A percentile compares a stretch with the other conserved stretches of the same genome.
Evolutionary conservation across 306 rosid species (phyloP).

Genomic region (Corylus americana): DNA sequence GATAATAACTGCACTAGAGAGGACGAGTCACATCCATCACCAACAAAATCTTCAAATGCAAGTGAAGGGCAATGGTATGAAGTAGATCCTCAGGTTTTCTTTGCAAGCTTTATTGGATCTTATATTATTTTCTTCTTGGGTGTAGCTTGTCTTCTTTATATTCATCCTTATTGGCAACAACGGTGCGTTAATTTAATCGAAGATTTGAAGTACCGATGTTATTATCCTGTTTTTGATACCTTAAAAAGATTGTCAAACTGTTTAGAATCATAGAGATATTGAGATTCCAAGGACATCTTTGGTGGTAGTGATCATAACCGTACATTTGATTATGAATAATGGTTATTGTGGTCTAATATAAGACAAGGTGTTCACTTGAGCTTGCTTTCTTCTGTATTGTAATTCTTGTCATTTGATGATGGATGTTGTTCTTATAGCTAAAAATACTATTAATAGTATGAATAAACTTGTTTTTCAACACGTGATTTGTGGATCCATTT

Average conservation of each 20-base stretch:
- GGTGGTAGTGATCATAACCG: not conserved
- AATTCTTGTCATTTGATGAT: too few relatives aligned
- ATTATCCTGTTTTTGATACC: not conserved
- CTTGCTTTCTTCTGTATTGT: too few relatives aligned
- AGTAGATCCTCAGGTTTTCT: not conserved
- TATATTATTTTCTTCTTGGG: not conserved
- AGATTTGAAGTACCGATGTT: not conserved
- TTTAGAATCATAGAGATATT: not conserved
- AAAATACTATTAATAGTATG: too few relatives aligned
- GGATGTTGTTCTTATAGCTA: too few relatives aligned
- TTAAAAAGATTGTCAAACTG: not conserved
- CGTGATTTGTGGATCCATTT: too few relatives aligned
- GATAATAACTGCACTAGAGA: too few relatives aligned
- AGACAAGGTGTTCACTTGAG: not conserved
- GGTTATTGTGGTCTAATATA: not conserved
- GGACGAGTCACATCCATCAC: too few relatives aligned
- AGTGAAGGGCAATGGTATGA: not conserved
- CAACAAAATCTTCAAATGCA: too few relatives aligned
- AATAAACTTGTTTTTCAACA: too few relatives aligned
- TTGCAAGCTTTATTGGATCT: not conserved
- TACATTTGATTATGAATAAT: not conserved
- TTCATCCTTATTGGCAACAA: constrained; percentile 1
- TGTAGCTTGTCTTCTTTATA: not conserved
- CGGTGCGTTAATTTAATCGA: constrained; percentile 1
- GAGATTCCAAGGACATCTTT: not conserved